Evolutionary conservation across 164 flowering plant species (phyloP).

Genomic region (Warburgia ugandensis): DNA sequence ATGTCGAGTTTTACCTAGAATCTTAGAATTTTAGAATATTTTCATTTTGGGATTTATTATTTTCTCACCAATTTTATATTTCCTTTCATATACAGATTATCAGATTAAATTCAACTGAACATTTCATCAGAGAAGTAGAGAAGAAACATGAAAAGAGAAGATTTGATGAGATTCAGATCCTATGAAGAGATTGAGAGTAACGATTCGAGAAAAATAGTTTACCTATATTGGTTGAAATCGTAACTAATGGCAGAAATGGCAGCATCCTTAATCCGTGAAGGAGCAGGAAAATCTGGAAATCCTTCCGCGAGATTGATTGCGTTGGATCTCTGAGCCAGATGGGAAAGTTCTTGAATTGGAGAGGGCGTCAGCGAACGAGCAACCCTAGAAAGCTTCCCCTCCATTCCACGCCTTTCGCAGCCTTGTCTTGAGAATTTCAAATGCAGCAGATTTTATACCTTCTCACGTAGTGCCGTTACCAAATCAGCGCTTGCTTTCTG

Average conservation of each 20-base stretch:
- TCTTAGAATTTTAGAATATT: no score
- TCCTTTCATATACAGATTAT: no score
- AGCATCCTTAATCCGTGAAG: conserved; percentile 45
- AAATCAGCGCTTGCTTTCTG: no score
- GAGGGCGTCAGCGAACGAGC: conserved; percentile 51
- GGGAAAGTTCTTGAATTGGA: conserved; percentile 69
- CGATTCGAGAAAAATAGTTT: background rate
- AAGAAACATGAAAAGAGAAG: background rate
- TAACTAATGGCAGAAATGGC: conserved; percentile 73
- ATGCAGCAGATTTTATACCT: no score
- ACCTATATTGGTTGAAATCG: conserved; percentile 89
- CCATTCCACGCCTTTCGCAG: conserved; percentile 16
- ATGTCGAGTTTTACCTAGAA: no score
- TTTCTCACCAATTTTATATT: no score
- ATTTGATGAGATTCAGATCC: background rate
- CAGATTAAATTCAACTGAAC: background rate
- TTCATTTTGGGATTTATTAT: no score
- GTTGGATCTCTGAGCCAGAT: conserved; percentile 59
- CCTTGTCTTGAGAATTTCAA: no score
- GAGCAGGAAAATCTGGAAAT: conserved; percentile 80
- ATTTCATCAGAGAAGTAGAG: background rate
- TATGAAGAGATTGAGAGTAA: background rate
- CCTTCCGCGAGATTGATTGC: conserved; percentile 90
- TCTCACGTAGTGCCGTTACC: no score
- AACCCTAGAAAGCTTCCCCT: conserved; percentile 42